Percentiles rank a stretch among this genome's conserved stretches.
Conservation (phyloP, 257 asterid genomes). For the Primulina eburnea region DNA sequence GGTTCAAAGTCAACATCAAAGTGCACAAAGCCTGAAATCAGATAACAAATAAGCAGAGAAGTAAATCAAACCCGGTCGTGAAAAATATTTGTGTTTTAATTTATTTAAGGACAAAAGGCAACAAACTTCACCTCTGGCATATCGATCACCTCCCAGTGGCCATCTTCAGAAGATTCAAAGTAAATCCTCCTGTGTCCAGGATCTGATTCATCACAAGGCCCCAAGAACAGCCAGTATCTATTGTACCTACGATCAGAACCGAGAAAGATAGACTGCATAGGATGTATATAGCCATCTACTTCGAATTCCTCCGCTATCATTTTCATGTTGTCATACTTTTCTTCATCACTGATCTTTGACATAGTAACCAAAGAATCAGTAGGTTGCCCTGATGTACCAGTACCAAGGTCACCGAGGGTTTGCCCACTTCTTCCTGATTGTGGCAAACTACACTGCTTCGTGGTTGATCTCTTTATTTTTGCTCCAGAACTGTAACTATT, state of each 20-base stretch:
- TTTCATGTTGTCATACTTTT: constrained; percentile 36
- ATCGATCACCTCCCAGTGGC: constrained; percentile 95
- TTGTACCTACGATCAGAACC: constrained; percentile 99
- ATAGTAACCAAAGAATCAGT: constrained; percentile 64
- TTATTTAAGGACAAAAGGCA: constrained; percentile 16
- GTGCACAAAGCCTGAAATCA: constrained; percentile 60
- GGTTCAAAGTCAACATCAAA: constrained; percentile 63
- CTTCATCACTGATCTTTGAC: constrained; percentile 44
- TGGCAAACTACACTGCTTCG: constrained; percentile 34
- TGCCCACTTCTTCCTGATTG: constrained; percentile 36
- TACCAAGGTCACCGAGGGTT: constrained; percentile 28
- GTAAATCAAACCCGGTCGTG: constrained; percentile 22
- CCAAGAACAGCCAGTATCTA: constrained; percentile 96
- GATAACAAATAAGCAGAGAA: constrained; percentile 24
- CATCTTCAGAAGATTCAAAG: constrained; percentile 98
- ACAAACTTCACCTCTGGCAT: constrained; percentile 61
- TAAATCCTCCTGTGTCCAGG: constrained; percentile 96
- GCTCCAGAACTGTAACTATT: constrained; percentile 63
- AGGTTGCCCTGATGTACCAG: constrained; percentile 50
- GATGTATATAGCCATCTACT: constrained; percentile 51
- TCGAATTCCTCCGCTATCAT: constrained; percentile 41
- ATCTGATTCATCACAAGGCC: constrained; percentile 89
- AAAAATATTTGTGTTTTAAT: constrained; percentile 1
- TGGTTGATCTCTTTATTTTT: constrained; percentile 75
- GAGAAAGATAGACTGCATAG: constrained; percentile 93